Percentiles rank a stretch among this genome's conserved stretches.
phyloP scores from a whole-genome alignment of 83 land plant genomes.

The Larix sibirica region DNA sequence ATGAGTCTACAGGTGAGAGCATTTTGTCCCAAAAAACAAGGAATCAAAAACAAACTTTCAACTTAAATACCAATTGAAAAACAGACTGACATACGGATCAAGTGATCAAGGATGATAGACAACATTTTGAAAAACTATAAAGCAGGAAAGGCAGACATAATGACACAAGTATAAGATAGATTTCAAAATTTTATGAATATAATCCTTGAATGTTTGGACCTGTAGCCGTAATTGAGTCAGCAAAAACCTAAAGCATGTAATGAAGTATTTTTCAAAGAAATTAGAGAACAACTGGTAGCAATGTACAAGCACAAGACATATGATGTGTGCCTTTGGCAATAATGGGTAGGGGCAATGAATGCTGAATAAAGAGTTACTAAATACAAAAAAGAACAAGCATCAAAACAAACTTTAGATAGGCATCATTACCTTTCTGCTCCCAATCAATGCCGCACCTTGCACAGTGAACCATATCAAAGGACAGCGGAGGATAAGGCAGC shows the following conservation, averaged over 20 bases:
- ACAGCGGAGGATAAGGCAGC: constrained; percentile 77
- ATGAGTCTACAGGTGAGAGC: background rate
- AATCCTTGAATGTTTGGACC: too few relatives aligned
- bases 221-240: too few relatives aligned
- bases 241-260: too few relatives aligned
- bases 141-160: too few relatives aligned
- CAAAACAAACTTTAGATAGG: background rate
- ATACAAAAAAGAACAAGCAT: background rate
- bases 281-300: background rate
- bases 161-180: background rate
- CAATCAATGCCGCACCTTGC: constrained; percentile 77
- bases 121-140: background rate
- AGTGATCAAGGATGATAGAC: background rate
- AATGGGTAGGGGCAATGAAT: background rate
- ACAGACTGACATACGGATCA: background rate
- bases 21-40: background rate
- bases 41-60: background rate
- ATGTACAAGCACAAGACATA: background rate
- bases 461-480: constrained; percentile 93
- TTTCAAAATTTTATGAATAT: background rate
- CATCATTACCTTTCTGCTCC: constrained; percentile 70
- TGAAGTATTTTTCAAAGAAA: background rate
- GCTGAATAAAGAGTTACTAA: background rate
- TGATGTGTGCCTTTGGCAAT: background rate
- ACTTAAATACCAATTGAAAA: background rate